Evolutionary conservation across 2,329 filamentous ascomycete genomes (phyloP).

Genomic region (Monilinia polystroma): DNA sequence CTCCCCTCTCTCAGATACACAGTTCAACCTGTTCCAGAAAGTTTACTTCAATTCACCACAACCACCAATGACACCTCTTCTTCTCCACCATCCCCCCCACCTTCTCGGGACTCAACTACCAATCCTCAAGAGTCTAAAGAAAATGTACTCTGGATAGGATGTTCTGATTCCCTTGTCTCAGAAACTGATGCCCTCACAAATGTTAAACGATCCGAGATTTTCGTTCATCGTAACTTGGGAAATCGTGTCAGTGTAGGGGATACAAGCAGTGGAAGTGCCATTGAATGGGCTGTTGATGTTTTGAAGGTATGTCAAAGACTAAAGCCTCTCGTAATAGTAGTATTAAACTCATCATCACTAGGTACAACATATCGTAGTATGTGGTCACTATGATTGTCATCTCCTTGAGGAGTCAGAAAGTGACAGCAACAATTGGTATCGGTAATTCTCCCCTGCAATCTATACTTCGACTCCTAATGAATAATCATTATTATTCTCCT

Average conservation of each 20-base stretch:
- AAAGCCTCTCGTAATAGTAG: no score
- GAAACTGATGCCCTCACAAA: conserved; percentile 60
- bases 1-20: conserved; percentile 17
- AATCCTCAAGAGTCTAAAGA: conserved; percentile 41
- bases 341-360: conserved; percentile 28
- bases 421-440: conserved; percentile 55
- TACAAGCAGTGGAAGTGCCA: conserved; percentile 58
- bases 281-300: conserved; percentile 63
- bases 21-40: conserved; percentile 6
- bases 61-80: not conserved
- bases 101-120: not conserved
- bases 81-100: conserved; percentile 10
- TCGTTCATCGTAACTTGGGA: conserved; percentile 70
- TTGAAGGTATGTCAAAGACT: conserved; percentile 49
- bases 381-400: conserved; percentile 55
- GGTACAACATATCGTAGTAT: conserved; percentile 56
- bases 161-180: conserved; percentile 64
- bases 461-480: no score
- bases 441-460: conserved; percentile 35
- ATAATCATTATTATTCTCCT: not conserved
- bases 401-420: conserved; percentile 47
- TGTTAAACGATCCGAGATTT: conserved; percentile 63
- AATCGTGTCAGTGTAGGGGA: conserved; percentile 62
- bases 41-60: conserved; percentile 1
- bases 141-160: conserved; percentile 65